These are phyloP conservation scores for Schizopora paradoxa DNA, from an alignment of 1,284 basidiomycete genomes.

Conservation along the genomic window DNA sequence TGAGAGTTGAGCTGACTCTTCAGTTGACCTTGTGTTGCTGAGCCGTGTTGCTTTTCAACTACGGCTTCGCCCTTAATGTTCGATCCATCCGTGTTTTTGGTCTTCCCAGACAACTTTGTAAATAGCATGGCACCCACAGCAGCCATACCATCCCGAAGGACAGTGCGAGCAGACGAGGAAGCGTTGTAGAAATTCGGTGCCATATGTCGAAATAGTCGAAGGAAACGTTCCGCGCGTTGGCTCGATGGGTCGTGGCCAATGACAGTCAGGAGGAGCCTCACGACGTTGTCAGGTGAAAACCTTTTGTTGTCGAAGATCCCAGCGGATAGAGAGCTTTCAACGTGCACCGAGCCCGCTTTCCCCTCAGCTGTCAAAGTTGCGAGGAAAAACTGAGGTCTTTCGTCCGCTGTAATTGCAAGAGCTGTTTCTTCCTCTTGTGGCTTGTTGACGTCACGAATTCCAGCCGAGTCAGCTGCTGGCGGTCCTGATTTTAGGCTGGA, in stretches of 20 bases:
- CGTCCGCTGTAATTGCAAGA: constrained; percentile 63
- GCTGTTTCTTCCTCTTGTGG: constrained; percentile 68
- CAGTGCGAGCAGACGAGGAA: constrained; percentile 42
- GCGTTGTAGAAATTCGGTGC: constrained; percentile 54
- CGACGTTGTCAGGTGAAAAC: constrained; percentile 62
- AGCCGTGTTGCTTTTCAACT: no score
- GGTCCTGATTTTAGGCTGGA: constrained; percentile 44
- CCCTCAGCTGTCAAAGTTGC: constrained; percentile 45
- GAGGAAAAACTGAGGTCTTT: constrained; percentile 58
- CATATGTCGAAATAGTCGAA: constrained; percentile 55
- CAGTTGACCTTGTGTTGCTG: constrained; percentile 25
- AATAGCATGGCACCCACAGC: constrained; percentile 59
- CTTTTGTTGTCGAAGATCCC: constrained; percentile 58
- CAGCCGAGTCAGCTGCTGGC: constrained; percentile 52
- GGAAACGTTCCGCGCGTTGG: constrained; percentile 61
- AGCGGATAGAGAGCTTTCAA: constrained; percentile 41
- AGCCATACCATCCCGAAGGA: constrained; percentile 64
- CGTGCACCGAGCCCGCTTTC: constrained; percentile 29
- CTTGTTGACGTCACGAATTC: constrained; percentile 62
- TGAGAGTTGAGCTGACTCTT: constrained; percentile 35
- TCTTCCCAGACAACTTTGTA: constrained; percentile 38
- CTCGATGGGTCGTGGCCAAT: constrained; percentile 72
- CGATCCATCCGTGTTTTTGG: constrained; percentile 38
- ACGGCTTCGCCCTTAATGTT: constrained; percentile 27
- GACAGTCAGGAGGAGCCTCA: constrained; percentile 71